Evolutionary conservation across 805 yeast species (phyloP).

Genomic region (Candida andamanensis): DNA sequence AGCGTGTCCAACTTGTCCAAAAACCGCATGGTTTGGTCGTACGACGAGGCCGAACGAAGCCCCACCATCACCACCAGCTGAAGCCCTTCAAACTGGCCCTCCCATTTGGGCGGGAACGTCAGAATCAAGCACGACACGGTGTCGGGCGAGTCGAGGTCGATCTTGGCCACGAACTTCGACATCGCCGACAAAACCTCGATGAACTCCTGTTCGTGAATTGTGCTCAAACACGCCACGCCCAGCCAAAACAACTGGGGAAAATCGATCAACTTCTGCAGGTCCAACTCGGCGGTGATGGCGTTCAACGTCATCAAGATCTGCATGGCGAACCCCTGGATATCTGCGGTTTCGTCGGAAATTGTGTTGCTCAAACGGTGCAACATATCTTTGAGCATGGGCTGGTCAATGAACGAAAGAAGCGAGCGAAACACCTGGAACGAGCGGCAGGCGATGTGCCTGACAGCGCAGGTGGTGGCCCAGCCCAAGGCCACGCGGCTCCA

Average conservation of each 20-base stretch:
- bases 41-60: constrained; percentile 71
- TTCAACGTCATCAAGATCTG: constrained; percentile 94
- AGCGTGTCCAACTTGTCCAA: constrained; percentile 65
- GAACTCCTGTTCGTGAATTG: constrained; percentile 90
- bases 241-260: constrained; percentile 97
- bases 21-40: constrained; percentile 69
- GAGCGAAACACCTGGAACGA: constrained; percentile 92
- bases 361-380: constrained; percentile 89
- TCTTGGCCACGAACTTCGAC: constrained; percentile 77
- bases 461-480: constrained; percentile 98
- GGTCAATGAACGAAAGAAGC: constrained; percentile 74
- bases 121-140: constrained; percentile 78
- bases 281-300: constrained; percentile 83
- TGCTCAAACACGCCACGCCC: constrained; percentile 82
- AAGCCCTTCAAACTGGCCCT: constrained; percentile 85
- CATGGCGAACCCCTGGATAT: constrained; percentile 95
- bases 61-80: constrained; percentile 80
- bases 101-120: constrained; percentile 94
- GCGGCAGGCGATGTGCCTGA: constrained; percentile 92
- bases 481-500: constrained; percentile 82
- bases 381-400: constrained; percentile 88
- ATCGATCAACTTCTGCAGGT: constrained; percentile 70
- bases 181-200: constrained; percentile 80
- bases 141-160: constrained; percentile 79
- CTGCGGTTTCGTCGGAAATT: constrained; percentile 80